These are phyloP conservation scores for Penicillium longicatenatum DNA, from an alignment of 495 filamentous ascomycete genomes.

Conservation along the genomic window DNA sequence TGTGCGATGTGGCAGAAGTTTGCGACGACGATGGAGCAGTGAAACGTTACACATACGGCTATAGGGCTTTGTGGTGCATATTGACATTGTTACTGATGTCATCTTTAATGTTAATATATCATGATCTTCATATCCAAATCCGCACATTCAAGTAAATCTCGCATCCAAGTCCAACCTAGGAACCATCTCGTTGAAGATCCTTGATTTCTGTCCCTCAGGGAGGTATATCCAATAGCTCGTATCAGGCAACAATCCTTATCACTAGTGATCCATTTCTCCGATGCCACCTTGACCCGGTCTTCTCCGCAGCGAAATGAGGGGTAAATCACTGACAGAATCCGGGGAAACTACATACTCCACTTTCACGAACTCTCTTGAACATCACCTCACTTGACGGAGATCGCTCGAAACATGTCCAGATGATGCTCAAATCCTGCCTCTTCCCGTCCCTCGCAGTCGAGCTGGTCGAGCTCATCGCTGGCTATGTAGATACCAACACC, in stretches of 20 bases:
- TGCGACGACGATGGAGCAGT: constrained; percentile 21
- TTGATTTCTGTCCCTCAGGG: too few relatives aligned
- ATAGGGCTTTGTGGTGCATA: neutral
- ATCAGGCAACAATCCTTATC: too few relatives aligned
- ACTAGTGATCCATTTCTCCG: neutral
- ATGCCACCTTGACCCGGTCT: neutral
- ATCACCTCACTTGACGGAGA: too few relatives aligned
- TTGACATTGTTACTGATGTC: neutral
- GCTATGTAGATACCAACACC: constrained; percentile 7
- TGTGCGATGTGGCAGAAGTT: constrained; percentile 48
- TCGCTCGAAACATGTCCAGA: neutral
- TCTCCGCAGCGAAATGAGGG: constrained; percentile 23
- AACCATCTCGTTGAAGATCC: too few relatives aligned
- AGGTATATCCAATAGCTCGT: too few relatives aligned
- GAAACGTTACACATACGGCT: neutral
- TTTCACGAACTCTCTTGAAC: neutral
- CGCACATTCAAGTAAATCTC: neutral
- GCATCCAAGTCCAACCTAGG: too few relatives aligned
- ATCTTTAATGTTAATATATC: neutral
- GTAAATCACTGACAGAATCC: constrained; percentile 18
- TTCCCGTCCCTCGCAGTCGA: constrained; percentile 24
- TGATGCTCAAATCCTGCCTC: neutral
- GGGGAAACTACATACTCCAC: constrained; percentile 23
- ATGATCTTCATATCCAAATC: neutral
- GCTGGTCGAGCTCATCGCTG: constrained; percentile 28